Evolutionary conservation across 2,329 filamentous ascomycete genomes (phyloP).

Genomic region (Scedosporium aurantiacum): DNA sequence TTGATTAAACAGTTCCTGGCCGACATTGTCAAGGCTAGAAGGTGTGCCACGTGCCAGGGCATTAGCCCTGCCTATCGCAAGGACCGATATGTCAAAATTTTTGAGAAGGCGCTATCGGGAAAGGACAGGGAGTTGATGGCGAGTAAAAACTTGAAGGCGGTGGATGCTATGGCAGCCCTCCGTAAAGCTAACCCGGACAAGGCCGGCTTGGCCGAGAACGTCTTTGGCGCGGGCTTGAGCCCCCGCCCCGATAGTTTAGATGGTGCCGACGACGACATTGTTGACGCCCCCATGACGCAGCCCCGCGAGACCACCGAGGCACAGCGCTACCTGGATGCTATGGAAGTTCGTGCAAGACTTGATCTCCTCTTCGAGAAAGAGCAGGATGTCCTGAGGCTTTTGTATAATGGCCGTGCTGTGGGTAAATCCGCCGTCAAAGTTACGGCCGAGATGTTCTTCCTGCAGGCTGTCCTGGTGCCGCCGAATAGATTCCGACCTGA

Average conservation of each 20-base stretch:
- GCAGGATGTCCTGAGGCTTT: conserved; percentile 67
- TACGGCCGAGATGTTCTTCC: conserved; percentile 88
- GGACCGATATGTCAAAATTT: conserved; percentile 87
- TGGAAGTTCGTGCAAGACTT: conserved; percentile 73
- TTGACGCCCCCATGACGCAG: conserved; percentile 24
- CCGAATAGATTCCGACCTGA: conserved; percentile 88
- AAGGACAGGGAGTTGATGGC: conserved; percentile 74
- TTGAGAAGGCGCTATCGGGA: conserved; percentile 63
- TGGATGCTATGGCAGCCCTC: conserved; percentile 52
- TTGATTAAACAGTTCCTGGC: conserved; percentile 74
- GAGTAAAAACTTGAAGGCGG: conserved; percentile 52
- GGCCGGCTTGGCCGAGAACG: conserved; percentile 42
- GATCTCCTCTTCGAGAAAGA: conserved; percentile 77
- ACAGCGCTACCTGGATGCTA: conserved; percentile 70
- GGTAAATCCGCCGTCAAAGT: conserved; percentile 46
- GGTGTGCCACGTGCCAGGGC: conserved; percentile 56
- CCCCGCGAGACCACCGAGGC: conserved; percentile 18
- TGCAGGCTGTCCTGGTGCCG: conserved; percentile 75
- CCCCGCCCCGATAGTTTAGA: not conserved
- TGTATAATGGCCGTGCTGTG: conserved; percentile 67
- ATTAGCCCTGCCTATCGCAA: conserved; percentile 79
- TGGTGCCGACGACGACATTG: conserved; percentile 34
- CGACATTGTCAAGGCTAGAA: conserved; percentile 56
- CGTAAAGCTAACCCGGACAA: conserved; percentile 18
- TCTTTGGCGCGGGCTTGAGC: not conserved